Evolutionary conservation across 805 yeast species (phyloP).

Genomic region (Yarrowia osloensis): DNA sequence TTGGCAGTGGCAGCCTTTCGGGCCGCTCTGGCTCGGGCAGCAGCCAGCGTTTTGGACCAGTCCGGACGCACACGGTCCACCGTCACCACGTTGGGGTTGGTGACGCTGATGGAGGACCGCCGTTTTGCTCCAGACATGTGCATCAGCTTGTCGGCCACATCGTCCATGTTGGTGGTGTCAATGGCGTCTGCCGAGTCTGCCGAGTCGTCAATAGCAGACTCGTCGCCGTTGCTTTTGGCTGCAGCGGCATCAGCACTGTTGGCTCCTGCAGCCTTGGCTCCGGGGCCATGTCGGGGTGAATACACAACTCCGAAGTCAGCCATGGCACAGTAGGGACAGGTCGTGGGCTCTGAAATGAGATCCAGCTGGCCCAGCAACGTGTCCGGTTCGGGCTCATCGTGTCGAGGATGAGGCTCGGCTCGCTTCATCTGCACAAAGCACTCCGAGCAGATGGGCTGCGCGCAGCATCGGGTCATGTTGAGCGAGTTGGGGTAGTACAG

Average conservation of each 20-base stretch:
- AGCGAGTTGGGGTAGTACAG: conserved; percentile 76
- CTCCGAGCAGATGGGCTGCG: conserved; percentile 91
- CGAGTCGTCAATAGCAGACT: conserved; percentile 15
- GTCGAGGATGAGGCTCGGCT: conserved; percentile 90
- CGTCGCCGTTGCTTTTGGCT: neutral
- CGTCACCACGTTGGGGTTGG: conserved; percentile 69
- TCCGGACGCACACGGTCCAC: conserved; percentile 87
- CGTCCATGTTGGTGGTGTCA: conserved; percentile 25
- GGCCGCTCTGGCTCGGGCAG: conserved; percentile 76
- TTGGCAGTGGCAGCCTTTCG: conserved; percentile 91
- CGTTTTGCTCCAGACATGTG: conserved; percentile 23
- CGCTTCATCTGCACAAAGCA: conserved; percentile 96
- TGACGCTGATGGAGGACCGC: conserved; percentile 51
- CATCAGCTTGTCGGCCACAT: conserved; percentile 29
- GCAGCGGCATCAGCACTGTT: conserved; percentile 10
- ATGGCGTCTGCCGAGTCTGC: neutral
- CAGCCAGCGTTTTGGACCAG: conserved; percentile 75
- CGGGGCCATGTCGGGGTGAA: conserved; percentile 58
- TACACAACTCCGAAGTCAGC: conserved; percentile 82
- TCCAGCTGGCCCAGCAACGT: conserved; percentile 34
- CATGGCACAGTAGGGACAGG: conserved; percentile 92
- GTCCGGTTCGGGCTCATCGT: conserved; percentile 47
- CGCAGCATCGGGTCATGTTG: conserved; percentile 84
- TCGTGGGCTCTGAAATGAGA: conserved; percentile 81
- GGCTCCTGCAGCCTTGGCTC: neutral